phyloP scores from a whole-genome alignment of 257 asterid genomes.

The Eucommia ulmoides region DNA sequence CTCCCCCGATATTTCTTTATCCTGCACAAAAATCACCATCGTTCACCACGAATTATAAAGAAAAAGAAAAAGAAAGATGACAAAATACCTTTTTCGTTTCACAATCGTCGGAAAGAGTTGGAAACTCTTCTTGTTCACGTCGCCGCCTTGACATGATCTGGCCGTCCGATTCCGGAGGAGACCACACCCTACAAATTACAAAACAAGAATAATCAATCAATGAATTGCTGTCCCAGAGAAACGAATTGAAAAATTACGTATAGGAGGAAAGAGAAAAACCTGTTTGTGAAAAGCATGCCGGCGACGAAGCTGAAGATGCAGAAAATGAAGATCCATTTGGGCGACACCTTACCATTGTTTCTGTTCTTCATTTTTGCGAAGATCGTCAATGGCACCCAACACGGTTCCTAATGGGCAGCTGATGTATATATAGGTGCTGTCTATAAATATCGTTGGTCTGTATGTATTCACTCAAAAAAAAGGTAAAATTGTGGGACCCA shows the following conservation, averaged over 20 bases:
- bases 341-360: constrained; percentile 27
- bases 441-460: no score
- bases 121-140: constrained; percentile 19
- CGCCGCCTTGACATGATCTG: constrained; percentile 16
- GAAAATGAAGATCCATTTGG: constrained; percentile 35
- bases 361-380: constrained; percentile 11
- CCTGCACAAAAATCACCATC: constrained; percentile 10
- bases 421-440: no score
- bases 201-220: neutral
- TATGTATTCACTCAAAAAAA: no score
- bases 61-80: neutral
- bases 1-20: constrained; percentile 25
- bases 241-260: neutral
- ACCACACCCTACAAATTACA: constrained; percentile 30
- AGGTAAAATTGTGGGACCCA: no score
- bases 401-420: no score
- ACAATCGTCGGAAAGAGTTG: constrained; percentile 23
- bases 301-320: constrained; percentile 46
- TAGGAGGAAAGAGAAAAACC: constrained; percentile 17
- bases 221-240: neutral
- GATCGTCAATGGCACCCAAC: no score
- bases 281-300: constrained; percentile 46
- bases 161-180: constrained; percentile 21
- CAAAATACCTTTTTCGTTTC: constrained; percentile 21
- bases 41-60: neutral